Conservation (phyloP, 352 stramenopile genomes). For the Phytophthora kernoviae region DNA sequence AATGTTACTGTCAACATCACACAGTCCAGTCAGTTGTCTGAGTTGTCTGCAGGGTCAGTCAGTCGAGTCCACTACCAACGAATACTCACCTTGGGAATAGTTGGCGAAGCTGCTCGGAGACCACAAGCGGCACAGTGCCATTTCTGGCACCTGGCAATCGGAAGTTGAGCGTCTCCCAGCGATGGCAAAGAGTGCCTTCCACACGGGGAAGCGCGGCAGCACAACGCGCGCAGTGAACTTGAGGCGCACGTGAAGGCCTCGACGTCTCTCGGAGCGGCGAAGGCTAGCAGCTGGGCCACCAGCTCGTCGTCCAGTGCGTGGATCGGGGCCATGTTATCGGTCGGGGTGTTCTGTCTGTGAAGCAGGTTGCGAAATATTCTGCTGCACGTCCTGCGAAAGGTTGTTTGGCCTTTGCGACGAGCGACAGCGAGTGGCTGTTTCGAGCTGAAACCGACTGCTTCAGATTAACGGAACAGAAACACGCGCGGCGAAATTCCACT, state of each 20-base stretch:
- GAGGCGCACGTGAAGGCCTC: constrained; percentile 40
- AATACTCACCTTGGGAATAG: constrained; percentile 22
- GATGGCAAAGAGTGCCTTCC: constrained; percentile 36
- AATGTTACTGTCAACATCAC: neutral
- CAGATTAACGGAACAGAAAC: too few species aligned
- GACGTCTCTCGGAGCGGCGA: constrained; percentile 33
- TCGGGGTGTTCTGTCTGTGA: neutral
- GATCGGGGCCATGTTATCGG: constrained; percentile 32
- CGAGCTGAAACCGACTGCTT: too few species aligned
- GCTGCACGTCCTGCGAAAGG: too few species aligned
- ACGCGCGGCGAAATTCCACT: too few species aligned
- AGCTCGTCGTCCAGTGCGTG: constrained; percentile 36
- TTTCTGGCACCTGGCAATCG: constrained; percentile 16
- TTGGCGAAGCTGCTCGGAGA: constrained; percentile 22
- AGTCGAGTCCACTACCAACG: neutral
- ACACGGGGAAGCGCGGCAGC: constrained; percentile 39
- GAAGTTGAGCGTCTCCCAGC: constrained; percentile 44
- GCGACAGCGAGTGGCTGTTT: too few species aligned
- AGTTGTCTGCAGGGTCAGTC: neutral
- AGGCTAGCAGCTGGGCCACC: constrained; percentile 33
- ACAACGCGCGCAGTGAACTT: constrained; percentile 31
- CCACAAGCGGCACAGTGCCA: constrained; percentile 15
- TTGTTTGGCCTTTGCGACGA: too few species aligned
- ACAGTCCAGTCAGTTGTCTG: neutral
- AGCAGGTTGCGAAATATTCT: too few species aligned